phyloP scores from a whole-genome alignment of 2,329 filamentous ascomycete species.

The Biscogniauxia sp. region DNA sequence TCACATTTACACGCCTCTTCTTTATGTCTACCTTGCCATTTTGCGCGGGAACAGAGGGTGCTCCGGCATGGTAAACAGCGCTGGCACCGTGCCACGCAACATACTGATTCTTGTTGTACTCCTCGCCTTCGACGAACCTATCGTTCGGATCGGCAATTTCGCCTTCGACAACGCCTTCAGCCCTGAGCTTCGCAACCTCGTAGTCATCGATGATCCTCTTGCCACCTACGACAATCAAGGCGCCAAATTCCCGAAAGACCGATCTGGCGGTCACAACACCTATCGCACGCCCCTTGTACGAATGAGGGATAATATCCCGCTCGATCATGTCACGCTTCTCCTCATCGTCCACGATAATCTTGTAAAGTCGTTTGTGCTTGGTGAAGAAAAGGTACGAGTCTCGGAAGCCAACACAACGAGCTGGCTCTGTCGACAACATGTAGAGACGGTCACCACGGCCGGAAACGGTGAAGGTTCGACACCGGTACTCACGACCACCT shows the following conservation, averaged over 20 bases:
- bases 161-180: conserved; percentile 79
- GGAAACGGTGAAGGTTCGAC: conserved; percentile 88
- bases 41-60: conserved; percentile 71
- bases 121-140: conserved; percentile 69
- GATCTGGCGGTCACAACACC: conserved; percentile 95
- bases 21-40: conserved; percentile 77
- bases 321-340: conserved; percentile 97
- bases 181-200: conserved; percentile 70
- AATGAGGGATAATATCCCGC: conserved; percentile 92
- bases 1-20: conserved; percentile 82
- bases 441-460: conserved; percentile 84
- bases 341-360: conserved; percentile 97
- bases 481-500: conserved; percentile 87
- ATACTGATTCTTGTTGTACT: conserved; percentile 99
- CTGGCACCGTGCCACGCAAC: conserved; percentile 98
- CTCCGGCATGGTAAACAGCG: conserved; percentile 85
- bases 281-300: conserved; percentile 96
- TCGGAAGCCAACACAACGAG: conserved; percentile 92
- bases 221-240: conserved; percentile 89
- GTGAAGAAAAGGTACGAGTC: conserved; percentile 99
- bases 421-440: conserved; percentile 98
- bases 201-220: conserved; percentile 88
- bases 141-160: conserved; percentile 91
- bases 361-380: conserved; percentile 93
- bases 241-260: conserved; percentile 95